phyloP scores from a whole-genome alignment of 2,329 filamentous ascomycete genomes.

The Trichoderma sp. region DNA sequence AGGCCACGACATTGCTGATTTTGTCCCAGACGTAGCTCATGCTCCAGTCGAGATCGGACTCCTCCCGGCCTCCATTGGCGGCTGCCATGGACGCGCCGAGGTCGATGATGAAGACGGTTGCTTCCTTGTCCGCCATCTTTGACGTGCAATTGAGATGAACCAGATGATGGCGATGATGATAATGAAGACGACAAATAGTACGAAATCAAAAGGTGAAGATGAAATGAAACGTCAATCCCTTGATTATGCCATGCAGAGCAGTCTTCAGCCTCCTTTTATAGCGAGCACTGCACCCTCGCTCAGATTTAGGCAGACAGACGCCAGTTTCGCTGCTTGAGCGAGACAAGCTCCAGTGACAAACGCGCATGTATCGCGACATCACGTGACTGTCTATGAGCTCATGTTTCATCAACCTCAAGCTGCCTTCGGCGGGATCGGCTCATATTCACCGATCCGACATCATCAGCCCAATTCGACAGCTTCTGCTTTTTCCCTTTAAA shows the following conservation, averaged over 20 bases:
- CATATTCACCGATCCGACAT: slow-evolving; percentile 9
- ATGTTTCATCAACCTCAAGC: neutral
- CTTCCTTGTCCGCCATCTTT: slow-evolving; percentile 87
- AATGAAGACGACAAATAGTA: too few species aligned
- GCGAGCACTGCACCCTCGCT: slow-evolving; percentile 30
- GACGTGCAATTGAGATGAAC: neutral
- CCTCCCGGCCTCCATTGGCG: slow-evolving; percentile 66
- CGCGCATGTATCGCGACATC: slow-evolving; percentile 38
- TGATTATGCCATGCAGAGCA: neutral
- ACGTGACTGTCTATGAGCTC: slow-evolving; percentile 36
- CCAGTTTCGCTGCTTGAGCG: slow-evolving; percentile 5
- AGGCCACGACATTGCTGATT: slow-evolving; percentile 68
- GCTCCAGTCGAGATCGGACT: slow-evolving; percentile 84
- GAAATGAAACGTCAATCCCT: neutral
- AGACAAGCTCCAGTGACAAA: slow-evolving; percentile 26
- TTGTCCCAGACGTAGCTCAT: slow-evolving; percentile 96
- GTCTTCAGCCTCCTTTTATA: neutral
- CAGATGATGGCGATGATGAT: neutral
- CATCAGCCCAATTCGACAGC: neutral
- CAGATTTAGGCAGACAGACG: slow-evolving; percentile 32
- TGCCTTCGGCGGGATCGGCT: neutral
- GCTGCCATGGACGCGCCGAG: slow-evolving; percentile 82
- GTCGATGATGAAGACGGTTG: slow-evolving; percentile 89
- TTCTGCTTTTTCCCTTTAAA: neutral
- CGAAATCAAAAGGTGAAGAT: neutral